These are phyloP conservation scores for Neocucurbitaria cava DNA, from an alignment of 2,329 filamentous ascomycete genomes.

Conservation along the genomic window DNA sequence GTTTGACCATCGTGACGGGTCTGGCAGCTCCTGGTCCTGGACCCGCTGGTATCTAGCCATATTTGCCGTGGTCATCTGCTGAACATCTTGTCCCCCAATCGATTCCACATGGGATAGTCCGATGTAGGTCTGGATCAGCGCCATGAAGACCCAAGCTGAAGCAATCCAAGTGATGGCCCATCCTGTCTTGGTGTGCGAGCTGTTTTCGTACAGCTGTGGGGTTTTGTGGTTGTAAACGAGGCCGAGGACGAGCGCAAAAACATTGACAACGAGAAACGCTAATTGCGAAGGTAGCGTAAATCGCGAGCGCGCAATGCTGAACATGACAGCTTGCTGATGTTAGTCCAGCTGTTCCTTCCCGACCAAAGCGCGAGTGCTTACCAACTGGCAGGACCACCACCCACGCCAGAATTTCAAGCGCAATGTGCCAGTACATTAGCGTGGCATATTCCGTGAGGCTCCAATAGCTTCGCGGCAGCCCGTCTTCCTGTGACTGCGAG, in stretches of 20 bases:
- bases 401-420: slow-evolving; percentile 75
- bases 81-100: slow-evolving; percentile 21
- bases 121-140: slow-evolving; percentile 68
- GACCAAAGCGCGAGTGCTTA: slow-evolving; percentile 52
- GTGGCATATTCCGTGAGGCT: slow-evolving; percentile 59
- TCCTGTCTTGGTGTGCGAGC: slow-evolving; percentile 86
- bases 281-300: slow-evolving; percentile 75
- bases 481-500: slow-evolving; percentile 20
- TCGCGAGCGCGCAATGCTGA: slow-evolving; percentile 81
- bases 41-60: slow-evolving; percentile 51
- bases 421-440: slow-evolving; percentile 73
- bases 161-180: slow-evolving; percentile 82
- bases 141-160: slow-evolving; percentile 72
- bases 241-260: slow-evolving; percentile 49
- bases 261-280: slow-evolving; percentile 53
- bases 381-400: slow-evolving; percentile 74
- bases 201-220: slow-evolving; percentile 84
- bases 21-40: slow-evolving; percentile 34
- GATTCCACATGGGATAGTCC: slow-evolving; percentile 50
- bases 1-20: slow-evolving; percentile 48
- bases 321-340: slow-evolving; percentile 72
- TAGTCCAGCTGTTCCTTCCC: slow-evolving; percentile 28
- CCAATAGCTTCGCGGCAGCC: slow-evolving; percentile 64
- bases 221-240: slow-evolving; percentile 76
- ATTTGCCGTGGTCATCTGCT: slow-evolving; percentile 43